Percentiles rank a stretch among this genome's conserved stretches.
These are phyloP conservation scores for Lanmaoa pseudosensibilis DNA, from an alignment of 768 basidiomycete species.

Conservation along the genomic window DNA sequence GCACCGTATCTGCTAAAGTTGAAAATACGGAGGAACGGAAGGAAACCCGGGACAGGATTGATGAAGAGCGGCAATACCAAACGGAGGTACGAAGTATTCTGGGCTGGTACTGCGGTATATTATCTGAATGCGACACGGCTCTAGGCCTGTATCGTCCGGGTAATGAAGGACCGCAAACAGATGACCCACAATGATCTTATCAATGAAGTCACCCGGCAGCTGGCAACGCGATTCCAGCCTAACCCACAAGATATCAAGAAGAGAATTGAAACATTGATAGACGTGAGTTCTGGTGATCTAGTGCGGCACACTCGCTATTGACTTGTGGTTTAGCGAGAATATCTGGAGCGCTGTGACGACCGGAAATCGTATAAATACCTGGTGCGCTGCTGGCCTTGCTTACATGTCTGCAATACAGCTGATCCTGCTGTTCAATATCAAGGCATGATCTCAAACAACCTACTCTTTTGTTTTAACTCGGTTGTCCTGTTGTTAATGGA, in stretches of 20 bases:
- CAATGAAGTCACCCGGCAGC: conserved; percentile 86
- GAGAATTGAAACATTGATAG: conserved; percentile 89
- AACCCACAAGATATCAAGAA: conserved; percentile 88
- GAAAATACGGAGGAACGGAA: conserved; percentile 85
- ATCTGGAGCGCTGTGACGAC: conserved; percentile 86
- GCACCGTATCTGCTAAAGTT: conserved; percentile 82
- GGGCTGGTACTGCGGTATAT: background rate
- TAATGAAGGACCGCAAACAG: conserved; percentile 95
- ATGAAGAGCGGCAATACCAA: conserved; percentile 88
- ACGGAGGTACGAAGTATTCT: conserved; percentile 63
- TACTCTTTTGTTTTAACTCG: background rate
- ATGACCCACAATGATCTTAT: conserved; percentile 88
- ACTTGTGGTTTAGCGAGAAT: conserved; percentile 68
- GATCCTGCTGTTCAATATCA: background rate
- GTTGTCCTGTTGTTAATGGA: background rate
- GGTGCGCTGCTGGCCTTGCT: conserved; percentile 29
- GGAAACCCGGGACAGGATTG: conserved; percentile 87
- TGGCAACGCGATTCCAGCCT: conserved; percentile 82
- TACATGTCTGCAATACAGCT: background rate
- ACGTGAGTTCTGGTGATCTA: conserved; percentile 50
- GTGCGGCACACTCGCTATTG: background rate
- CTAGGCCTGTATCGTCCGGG: conserved; percentile 96
- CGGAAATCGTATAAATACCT: conserved; percentile 87
- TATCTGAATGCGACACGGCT: conserved; percentile 1
- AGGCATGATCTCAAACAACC: conserved; percentile 28